phyloP scores from a whole-genome alignment of 176 grass and related monocot species.

The Bothriochloa decipiens region DNA sequence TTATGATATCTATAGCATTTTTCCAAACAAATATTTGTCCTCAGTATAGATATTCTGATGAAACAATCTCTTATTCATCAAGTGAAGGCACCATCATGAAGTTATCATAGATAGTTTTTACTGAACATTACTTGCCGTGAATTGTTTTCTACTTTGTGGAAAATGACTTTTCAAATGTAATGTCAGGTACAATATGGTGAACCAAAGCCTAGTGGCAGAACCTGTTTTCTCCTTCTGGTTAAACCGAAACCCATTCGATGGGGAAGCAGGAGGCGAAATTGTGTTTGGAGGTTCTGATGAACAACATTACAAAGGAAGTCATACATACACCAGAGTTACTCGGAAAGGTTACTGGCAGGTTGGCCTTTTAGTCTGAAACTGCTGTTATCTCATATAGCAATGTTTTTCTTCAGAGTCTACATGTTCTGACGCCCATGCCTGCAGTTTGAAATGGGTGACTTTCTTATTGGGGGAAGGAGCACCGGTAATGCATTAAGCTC shows the following conservation, averaged over 20 bases:
- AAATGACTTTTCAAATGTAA: conserved; percentile 9
- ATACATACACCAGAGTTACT: conserved; percentile 86
- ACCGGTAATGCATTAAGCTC: conserved; percentile 53
- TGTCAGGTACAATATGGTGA: conserved; percentile 88
- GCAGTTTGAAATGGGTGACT: conserved; percentile 92
- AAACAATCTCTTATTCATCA: not conserved
- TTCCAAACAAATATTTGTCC: not conserved
- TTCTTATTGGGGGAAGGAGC: conserved; percentile 60
- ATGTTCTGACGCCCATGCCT: not conserved
- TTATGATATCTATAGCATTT: not conserved
- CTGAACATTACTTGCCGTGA: not conserved
- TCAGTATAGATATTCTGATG: not conserved
- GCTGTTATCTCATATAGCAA: not conserved
- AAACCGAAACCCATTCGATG: conserved; percentile 71
- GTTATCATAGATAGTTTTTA: not conserved
- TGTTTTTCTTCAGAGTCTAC: not conserved
- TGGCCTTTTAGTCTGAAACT: not conserved
- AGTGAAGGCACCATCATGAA: not conserved
- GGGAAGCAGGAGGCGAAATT: conserved; percentile 87
- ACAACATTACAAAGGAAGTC: conserved; percentile 65
- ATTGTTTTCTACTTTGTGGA: conserved; percentile 1
- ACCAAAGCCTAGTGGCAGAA: conserved; percentile 62
- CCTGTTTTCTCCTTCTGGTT: conserved; percentile 93
- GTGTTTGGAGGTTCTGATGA: conserved; percentile 84
- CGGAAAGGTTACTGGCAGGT: conserved; percentile 93